Conservation (phyloP, 1,284 basidiomycete genomes). For the Irpex rosettiformis region DNA sequence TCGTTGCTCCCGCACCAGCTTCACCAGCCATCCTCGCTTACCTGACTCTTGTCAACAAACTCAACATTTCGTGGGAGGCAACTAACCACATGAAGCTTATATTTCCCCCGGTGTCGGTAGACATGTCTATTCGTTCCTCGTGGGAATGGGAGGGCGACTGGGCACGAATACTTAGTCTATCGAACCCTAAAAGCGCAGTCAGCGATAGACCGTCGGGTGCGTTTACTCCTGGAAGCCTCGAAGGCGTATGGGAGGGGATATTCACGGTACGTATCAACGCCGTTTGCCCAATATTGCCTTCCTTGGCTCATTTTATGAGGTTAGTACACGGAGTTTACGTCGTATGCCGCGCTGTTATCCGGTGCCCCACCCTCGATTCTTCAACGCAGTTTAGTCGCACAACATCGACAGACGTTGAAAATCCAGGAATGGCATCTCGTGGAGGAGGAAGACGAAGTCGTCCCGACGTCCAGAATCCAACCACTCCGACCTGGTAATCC, state of each 20-base stretch:
- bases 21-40: slow-evolving; percentile 70
- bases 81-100: slow-evolving; percentile 33
- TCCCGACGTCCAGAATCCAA: slow-evolving; percentile 24
- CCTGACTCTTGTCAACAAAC: slow-evolving; percentile 49
- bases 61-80: slow-evolving; percentile 26
- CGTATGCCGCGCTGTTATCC: slow-evolving; percentile 59
- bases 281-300: neutral
- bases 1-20: slow-evolving; percentile 55
- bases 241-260: slow-evolving; percentile 74
- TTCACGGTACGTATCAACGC: slow-evolving; percentile 52
- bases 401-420: slow-evolving; percentile 77
- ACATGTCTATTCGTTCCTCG: slow-evolving; percentile 21
- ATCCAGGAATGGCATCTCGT: slow-evolving; percentile 66
- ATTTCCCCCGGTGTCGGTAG: slow-evolving; percentile 33
- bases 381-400: slow-evolving; percentile 54
- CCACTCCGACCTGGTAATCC: slow-evolving; percentile 33
- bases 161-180: slow-evolving; percentile 47
- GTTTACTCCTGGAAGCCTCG: slow-evolving; percentile 61
- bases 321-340: slow-evolving; percentile 72
- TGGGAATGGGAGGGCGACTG: slow-evolving; percentile 45
- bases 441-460: slow-evolving; percentile 19
- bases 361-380: slow-evolving; percentile 57
- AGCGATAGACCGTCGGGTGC: slow-evolving; percentile 35
- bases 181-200: slow-evolving; percentile 27
- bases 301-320: slow-evolving; percentile 2